Evolutionary conservation across 139 green algal genomes (phyloP).

Genomic region (Yamagishiella unicocca): DNA sequence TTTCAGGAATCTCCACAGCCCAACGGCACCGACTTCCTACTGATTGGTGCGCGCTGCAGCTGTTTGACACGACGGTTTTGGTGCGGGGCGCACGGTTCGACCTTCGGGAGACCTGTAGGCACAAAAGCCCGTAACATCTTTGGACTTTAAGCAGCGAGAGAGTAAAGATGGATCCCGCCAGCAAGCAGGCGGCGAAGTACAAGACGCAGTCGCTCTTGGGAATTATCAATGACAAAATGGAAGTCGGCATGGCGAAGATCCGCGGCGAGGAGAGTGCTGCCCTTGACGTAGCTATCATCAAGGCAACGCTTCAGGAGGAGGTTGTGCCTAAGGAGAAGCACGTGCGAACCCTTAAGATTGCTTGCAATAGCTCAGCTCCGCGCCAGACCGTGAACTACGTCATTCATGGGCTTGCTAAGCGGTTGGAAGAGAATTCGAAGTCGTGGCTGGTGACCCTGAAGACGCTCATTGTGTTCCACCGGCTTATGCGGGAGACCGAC

Average conservation of each 20-base stretch:
- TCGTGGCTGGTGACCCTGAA: slow-evolving; percentile 83
- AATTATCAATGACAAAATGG: slow-evolving; percentile 37
- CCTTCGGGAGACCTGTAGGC: no score
- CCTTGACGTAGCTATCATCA: slow-evolving; percentile 92
- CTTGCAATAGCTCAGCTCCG: slow-evolving; percentile 23
- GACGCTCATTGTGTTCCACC: slow-evolving; percentile 87
- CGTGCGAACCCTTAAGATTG: slow-evolving; percentile 77
- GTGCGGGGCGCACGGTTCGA: no score
- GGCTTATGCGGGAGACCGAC: slow-evolving; percentile 87
- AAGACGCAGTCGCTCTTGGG: not conserved
- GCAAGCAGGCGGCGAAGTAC: slow-evolving; percentile 52
- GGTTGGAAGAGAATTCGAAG: slow-evolving; percentile 55
- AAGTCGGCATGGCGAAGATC: slow-evolving; percentile 49
- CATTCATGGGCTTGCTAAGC: slow-evolving; percentile 65
- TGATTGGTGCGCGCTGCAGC: no score
- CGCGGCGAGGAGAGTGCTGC: slow-evolving; percentile 49
- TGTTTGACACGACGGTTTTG: no score
- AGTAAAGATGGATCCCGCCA: slow-evolving; percentile 33
- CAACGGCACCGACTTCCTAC: no score
- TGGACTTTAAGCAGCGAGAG: no score
- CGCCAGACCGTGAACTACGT: slow-evolving; percentile 62
- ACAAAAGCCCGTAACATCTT: no score
- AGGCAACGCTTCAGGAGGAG: slow-evolving; percentile 89
- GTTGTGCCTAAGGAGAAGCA: slow-evolving; percentile 97
- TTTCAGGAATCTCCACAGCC: no score